phyloP scores from a whole-genome alignment of 2,329 filamentous ascomycete genomes.

The Geosmithia flava region DNA sequence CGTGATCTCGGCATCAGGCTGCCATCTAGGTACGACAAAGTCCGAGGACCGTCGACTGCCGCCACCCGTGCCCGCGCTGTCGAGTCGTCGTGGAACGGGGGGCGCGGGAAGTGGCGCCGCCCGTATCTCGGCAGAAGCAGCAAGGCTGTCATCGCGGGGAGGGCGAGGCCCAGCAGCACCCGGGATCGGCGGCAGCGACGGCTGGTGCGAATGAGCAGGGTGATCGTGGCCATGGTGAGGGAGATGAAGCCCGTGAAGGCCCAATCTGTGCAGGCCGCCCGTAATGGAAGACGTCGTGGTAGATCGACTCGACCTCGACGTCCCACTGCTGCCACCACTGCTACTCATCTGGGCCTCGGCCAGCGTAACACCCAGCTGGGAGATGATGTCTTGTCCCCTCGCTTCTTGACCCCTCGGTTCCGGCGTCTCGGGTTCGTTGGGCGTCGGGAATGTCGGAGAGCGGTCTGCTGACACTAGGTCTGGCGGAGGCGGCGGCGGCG shows the following conservation, averaged over 20 bases:
- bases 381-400: background rate
- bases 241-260: too few species aligned
- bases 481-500: too few species aligned
- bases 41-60: conserved; percentile 12
- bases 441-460: too few species aligned
- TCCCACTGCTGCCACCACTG: background rate
- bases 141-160: background rate
- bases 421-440: background rate
- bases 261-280: background rate
- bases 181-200: background rate
- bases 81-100: background rate
- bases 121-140: background rate
- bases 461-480: too few species aligned
- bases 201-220: background rate
- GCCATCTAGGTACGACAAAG: conserved; percentile 64
- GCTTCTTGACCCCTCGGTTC: background rate
- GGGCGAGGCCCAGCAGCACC: background rate
- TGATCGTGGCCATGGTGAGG: background rate
- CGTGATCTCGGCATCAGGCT: conserved; percentile 72
- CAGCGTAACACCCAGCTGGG: background rate
- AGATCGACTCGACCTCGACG: background rate
- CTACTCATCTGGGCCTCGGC: background rate
- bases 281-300: background rate
- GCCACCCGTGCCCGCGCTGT: background rate
- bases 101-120: background rate